These are phyloP conservation scores for Sugiyamaella boreocaroliniensis DNA, from an alignment of 805 yeast genomes.

Conservation along the genomic window DNA sequence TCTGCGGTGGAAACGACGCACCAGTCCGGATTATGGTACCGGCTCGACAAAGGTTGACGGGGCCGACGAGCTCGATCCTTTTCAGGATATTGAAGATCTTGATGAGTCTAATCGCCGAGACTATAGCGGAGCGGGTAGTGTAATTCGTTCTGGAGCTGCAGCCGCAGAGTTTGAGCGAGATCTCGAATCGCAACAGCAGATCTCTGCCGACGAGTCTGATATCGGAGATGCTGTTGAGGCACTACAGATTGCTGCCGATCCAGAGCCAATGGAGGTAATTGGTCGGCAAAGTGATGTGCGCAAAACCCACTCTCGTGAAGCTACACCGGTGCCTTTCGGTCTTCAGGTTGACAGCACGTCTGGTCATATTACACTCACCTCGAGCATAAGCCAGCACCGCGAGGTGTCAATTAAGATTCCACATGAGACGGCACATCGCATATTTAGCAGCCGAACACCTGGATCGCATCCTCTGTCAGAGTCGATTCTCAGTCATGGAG, in stretches of 20 bases:
- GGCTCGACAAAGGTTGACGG: constrained; percentile 17
- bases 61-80: constrained; percentile 19
- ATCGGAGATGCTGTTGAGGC: no score
- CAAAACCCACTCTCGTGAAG: neutral
- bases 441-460: neutral
- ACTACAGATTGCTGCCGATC: no score
- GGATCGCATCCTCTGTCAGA: neutral
- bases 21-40: constrained; percentile 11
- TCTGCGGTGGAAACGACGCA: neutral
- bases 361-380: constrained; percentile 5
- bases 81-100: constrained; percentile 25
- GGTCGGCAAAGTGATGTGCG: no score
- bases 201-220: no score
- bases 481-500: neutral
- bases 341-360: neutral
- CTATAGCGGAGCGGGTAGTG: no score
- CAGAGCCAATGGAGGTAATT: no score
- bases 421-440: constrained; percentile 5
- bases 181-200: no score
- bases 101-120: constrained; percentile 11
- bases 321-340: neutral
- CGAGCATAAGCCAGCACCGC: constrained; percentile 5
- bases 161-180: no score
- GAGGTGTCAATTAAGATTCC: constrained; percentile 11
- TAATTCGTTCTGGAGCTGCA: no score